Percentiles rank a stretch among this genome's conserved stretches.
Conservation (phyloP, 805 yeast genomes). For the Spathaspora sp. region DNA sequence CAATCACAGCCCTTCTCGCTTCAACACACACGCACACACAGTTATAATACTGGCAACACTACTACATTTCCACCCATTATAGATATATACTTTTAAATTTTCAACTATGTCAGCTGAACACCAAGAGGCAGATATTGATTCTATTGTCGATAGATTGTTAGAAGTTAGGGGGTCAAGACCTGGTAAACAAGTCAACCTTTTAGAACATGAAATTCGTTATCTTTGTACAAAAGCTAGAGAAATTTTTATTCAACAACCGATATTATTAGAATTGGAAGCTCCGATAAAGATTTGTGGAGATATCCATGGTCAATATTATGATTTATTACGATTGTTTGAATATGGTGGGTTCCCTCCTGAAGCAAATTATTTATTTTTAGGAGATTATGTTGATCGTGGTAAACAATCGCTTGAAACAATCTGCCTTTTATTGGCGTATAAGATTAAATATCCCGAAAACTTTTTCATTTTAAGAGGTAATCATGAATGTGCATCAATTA, state of each 20-base stretch:
- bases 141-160: constrained; percentile 91
- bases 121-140: constrained; percentile 89
- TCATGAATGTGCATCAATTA: constrained; percentile 97
- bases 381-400: constrained; percentile 98
- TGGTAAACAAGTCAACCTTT: constrained; percentile 91
- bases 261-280: constrained; percentile 90
- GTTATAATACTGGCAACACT: constrained; percentile 6
- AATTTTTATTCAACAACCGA: constrained; percentile 96
- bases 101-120: constrained; percentile 23
- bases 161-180: constrained; percentile 99
- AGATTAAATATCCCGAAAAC: constrained; percentile 97
- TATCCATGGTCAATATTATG: constrained; percentile 98
- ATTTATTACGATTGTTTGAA: constrained; percentile 89
- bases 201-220: constrained; percentile 91
- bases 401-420: constrained; percentile 96
- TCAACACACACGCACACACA: constrained; percentile 3
- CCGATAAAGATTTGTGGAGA: constrained; percentile 98
- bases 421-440: constrained; percentile 89
- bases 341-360: constrained; percentile 99
- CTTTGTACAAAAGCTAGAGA: constrained; percentile 97
- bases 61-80: constrained; percentile 1
- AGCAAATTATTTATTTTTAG: constrained; percentile 90
- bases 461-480: constrained; percentile 95
- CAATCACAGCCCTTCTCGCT: background rate
- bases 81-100: background rate